Evolutionary conservation across 2,329 filamentous ascomycete genomes (phyloP).

Genomic region (Bipolaris bicolor): DNA sequence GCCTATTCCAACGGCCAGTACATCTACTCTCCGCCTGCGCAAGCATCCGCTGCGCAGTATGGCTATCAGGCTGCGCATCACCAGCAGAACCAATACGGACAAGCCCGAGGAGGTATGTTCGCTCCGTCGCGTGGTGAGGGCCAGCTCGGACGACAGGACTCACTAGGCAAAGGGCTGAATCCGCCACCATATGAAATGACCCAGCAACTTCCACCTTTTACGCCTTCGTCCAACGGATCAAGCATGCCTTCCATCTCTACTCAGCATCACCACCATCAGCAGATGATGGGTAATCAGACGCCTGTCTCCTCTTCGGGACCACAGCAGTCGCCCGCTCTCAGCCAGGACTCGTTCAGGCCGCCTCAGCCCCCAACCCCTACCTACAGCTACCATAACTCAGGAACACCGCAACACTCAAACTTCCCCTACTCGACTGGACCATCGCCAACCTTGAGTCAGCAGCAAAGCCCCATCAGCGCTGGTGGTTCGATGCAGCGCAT

Average conservation of each 20-base stretch:
- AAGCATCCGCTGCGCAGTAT: slow-evolving; percentile 62
- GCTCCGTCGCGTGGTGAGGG: slow-evolving; percentile 59
- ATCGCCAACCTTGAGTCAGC: slow-evolving; percentile 53
- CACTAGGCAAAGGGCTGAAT: slow-evolving; percentile 69
- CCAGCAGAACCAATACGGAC: slow-evolving; percentile 42
- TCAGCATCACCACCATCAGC: slow-evolving; percentile 41
- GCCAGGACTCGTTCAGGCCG: slow-evolving; percentile 65
- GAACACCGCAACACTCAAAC: slow-evolving; percentile 56
- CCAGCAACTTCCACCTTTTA: slow-evolving; percentile 64
- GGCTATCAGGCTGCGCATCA: slow-evolving; percentile 53
- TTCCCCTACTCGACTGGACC: slow-evolving; percentile 58
- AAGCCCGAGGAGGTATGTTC: slow-evolving; percentile 57
- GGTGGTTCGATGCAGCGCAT: slow-evolving; percentile 56
- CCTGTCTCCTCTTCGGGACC: slow-evolving; percentile 48
- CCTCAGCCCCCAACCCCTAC: slow-evolving; percentile 65
- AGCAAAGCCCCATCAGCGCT: slow-evolving; percentile 56
- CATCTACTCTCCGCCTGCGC: slow-evolving; percentile 63
- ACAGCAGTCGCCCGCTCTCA: slow-evolving; percentile 60
- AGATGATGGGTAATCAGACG: slow-evolving; percentile 57
- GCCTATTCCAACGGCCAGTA: slow-evolving; percentile 68
- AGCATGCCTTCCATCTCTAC: slow-evolving; percentile 54
- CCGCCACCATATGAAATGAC: slow-evolving; percentile 72
- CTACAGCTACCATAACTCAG: slow-evolving; percentile 66
- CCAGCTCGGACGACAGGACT: slow-evolving; percentile 61
- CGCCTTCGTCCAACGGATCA: slow-evolving; percentile 60